Percentiles rank a stretch among this genome's conserved stretches.
Evolutionary conservation across 2,329 filamentous ascomycete genomes (phyloP).

Genomic region (Cercospora beticola): DNA sequence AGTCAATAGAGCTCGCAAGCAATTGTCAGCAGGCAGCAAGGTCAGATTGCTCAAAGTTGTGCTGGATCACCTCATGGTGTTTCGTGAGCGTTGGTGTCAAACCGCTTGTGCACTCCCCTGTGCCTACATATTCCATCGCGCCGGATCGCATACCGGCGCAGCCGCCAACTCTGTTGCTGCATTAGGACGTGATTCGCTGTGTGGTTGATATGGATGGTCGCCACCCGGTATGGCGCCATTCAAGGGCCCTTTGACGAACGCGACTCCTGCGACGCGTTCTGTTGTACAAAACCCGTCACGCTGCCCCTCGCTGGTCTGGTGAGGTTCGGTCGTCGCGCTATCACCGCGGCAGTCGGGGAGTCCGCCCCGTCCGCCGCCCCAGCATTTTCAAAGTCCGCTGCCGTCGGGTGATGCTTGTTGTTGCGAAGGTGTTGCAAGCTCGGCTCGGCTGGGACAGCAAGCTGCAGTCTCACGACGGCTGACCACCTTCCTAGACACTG

Average conservation of each 20-base stretch:
- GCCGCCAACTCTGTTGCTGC: neutral
- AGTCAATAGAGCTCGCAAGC: neutral
- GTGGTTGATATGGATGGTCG: neutral
- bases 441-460: neutral
- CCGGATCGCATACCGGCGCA: neutral
- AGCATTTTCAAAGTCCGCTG: neutral
- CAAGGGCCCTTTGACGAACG: constrained; percentile 1
- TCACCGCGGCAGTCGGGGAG: neutral
- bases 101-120: neutral
- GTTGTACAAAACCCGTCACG: neutral
- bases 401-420: neutral
- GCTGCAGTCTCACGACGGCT: neutral
- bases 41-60: constrained; percentile 13
- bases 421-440: neutral
- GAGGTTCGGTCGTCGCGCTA: neutral
- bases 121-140: neutral
- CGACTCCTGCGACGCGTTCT: neutral
- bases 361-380: neutral
- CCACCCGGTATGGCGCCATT: constrained; percentile 2
- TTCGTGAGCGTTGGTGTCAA: neutral
- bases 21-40: constrained; percentile 6
- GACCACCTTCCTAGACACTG: neutral
- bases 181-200: neutral
- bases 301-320: neutral
- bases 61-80: constrained; percentile 15